Evolutionary conservation across 148 eudicot species (phyloP).

Genomic region (Camellia granthamiana): DNA sequence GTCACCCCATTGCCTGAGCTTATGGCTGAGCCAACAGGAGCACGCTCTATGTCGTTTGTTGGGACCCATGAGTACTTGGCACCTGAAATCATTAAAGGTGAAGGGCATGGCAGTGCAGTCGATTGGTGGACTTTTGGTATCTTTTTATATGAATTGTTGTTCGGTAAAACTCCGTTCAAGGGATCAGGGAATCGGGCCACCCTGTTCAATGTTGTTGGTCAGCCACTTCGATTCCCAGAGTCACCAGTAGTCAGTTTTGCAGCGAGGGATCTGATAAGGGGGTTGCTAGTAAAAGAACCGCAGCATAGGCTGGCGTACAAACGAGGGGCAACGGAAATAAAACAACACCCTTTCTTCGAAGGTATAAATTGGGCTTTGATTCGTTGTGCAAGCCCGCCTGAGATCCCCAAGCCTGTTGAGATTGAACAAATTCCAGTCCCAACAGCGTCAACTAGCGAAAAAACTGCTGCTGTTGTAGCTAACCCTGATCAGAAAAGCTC

Average conservation of each 20-base stretch:
- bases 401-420: slow-evolving; percentile 73
- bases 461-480: slow-evolving; percentile 30
- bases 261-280: slow-evolving; percentile 81
- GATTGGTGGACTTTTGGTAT: slow-evolving; percentile 99
- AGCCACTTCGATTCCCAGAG: slow-evolving; percentile 80
- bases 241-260: slow-evolving; percentile 79
- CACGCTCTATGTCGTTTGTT: slow-evolving; percentile 94
- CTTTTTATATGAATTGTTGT: slow-evolving; percentile 75
- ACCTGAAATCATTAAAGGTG: slow-evolving; percentile 89
- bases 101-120: slow-evolving; percentile 96
- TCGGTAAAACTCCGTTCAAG: slow-evolving; percentile 92
- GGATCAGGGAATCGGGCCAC: slow-evolving; percentile 89
- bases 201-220: slow-evolving; percentile 83
- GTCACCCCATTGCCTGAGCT: slow-evolving; percentile 90
- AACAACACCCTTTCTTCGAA: slow-evolving; percentile 94
- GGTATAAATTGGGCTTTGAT: slow-evolving; percentile 97
- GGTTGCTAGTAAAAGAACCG: slow-evolving; percentile 89
- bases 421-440: slow-evolving; percentile 52
- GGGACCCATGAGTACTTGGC: slow-evolving; percentile 96
- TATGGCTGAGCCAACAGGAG: slow-evolving; percentile 82
- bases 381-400: slow-evolving; percentile 91
- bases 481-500: slow-evolving; percentile 49
- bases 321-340: slow-evolving; percentile 92
- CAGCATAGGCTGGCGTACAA: slow-evolving; percentile 80
- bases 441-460: slow-evolving; percentile 40